These are phyloP conservation scores for Metarhizium anisopliae DNA, from an alignment of 2,329 filamentous ascomycete species.

Conservation along the genomic window DNA sequence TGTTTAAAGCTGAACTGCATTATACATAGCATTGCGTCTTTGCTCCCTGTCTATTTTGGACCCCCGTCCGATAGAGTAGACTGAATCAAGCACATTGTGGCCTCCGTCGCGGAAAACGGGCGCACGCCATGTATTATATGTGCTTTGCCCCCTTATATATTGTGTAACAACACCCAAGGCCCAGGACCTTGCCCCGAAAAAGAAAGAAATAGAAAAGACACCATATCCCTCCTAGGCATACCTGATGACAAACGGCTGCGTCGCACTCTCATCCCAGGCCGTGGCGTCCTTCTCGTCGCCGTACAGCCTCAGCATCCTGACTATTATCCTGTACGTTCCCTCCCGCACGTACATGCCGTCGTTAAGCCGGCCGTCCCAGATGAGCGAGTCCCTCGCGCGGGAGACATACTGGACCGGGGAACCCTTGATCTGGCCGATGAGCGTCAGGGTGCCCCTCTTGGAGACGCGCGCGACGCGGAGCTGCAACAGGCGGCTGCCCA, in stretches of 20 bases:
- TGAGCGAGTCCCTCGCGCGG: conserved; percentile 9
- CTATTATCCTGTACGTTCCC: conserved; percentile 25
- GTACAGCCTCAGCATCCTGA: conserved; percentile 10
- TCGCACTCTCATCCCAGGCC: conserved; percentile 11
- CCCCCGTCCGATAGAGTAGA: too few species aligned
- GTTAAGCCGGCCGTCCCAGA: conserved; percentile 32
- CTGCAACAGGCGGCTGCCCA: conserved; percentile 11
- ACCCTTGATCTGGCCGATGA: conserved; percentile 23
- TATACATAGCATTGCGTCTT: too few species aligned
- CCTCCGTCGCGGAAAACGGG: too few species aligned
- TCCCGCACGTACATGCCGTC: conserved; percentile 31
- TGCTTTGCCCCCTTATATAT: too few species aligned
- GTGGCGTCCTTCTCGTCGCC: conserved; percentile 6
- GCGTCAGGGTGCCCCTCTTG: conserved; percentile 16
- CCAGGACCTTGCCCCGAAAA: too few species aligned
- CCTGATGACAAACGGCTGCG: conserved; percentile 2
- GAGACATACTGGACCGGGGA: conserved; percentile 23
- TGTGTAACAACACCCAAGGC: too few species aligned
- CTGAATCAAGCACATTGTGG: too few species aligned
- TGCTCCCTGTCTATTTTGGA: too few species aligned
- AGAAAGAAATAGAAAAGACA: too few species aligned
- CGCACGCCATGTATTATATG: too few species aligned
- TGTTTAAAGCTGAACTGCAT: too few species aligned
- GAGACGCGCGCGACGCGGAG: conserved; percentile 2
- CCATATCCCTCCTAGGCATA: not conserved